Base-by-base conservation (phyloP, 2,329 filamentous ascomycete genomes). In the Cryoendolithus antarcticus region DNA sequence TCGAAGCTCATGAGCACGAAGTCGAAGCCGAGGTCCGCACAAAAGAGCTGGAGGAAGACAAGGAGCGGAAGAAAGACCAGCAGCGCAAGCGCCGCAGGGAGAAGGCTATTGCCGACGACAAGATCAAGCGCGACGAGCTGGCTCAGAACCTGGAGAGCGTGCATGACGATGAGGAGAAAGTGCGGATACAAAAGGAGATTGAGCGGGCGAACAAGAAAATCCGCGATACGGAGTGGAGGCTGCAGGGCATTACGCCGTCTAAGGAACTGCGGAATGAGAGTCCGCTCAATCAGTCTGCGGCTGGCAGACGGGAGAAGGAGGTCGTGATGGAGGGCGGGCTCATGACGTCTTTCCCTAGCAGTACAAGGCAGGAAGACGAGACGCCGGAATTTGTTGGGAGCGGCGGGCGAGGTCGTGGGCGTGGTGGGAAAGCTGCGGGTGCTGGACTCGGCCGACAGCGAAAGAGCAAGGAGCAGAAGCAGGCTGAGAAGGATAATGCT, bases 41-140 rank as follows among this genome's bases (percentile, higher is more conserved):
- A 45, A 85, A 86, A 48, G 89, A 95, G 59, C 71, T 95, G 6
- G 82, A 82, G 44, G 86, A 89, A 44, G 91, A 98, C 62, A 98
- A 98, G 65, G 91, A 98, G 63, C 85, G 91, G 48, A 98, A 98
- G 69, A 98, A 98, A 67, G 91, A 98, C 57, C 96, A 98, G 86
- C 91, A 98, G 60, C 82, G 91, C 47, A 98, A 96, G 67, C 77
- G 91, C 44, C 80, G 91, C 32, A 82, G 91, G 11, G 89, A 96
- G 60, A 95, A 95, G 70, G 86, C 86, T 3, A 82, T 93, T 43
- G 89, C 86, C 5, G 82, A 93, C 52, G 89, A 95, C 52, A 70
- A 71, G 57, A 80, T 86, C 57, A 91, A 93, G 64, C 83, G 91
- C 47, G 76, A 82, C 3, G 75, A 81, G 48, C 84, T 86, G 3